Conservation (phyloP, 345 rosid genomes). For the Eucalyptus regnans region DNA sequence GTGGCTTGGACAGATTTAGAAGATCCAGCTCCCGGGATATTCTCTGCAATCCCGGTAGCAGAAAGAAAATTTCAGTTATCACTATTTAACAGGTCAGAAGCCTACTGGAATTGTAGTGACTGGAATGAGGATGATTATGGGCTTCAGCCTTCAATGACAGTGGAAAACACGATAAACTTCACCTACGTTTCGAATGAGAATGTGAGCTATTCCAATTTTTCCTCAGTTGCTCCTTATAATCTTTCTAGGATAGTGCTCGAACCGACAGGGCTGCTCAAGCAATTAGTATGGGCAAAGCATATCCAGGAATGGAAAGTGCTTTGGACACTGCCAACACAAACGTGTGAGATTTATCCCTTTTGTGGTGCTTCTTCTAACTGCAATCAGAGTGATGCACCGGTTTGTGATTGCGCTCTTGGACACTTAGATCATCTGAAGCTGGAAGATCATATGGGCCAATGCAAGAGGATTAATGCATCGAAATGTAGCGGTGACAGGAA, state of each 20-base stretch:
- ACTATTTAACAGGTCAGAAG: neutral
- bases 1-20: neutral
- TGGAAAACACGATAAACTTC: neutral
- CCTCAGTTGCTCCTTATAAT: neutral
- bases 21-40: neutral
- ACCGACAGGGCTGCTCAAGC: neutral
- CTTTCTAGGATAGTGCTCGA: neutral
- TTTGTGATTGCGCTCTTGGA: neutral
- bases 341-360: slow-evolving; percentile 4
- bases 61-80: neutral
- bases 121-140: neutral
- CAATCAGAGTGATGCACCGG: neutral
- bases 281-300: neutral
- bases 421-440: neutral
- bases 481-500: neutral
- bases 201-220: neutral
- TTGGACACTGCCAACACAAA: slow-evolving; percentile 4
- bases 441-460: neutral
- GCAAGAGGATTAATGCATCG: neutral
- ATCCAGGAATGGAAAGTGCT: slow-evolving; percentile 1
- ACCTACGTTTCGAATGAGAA: neutral
- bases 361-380: slow-evolving; percentile 20
- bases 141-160: neutral
- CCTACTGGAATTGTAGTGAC: neutral
- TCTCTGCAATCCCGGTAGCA: neutral